These are phyloP conservation scores for Aphanomyces stellatus DNA, from an alignment of 352 stramenopile species.

Conservation along the genomic window DNA sequence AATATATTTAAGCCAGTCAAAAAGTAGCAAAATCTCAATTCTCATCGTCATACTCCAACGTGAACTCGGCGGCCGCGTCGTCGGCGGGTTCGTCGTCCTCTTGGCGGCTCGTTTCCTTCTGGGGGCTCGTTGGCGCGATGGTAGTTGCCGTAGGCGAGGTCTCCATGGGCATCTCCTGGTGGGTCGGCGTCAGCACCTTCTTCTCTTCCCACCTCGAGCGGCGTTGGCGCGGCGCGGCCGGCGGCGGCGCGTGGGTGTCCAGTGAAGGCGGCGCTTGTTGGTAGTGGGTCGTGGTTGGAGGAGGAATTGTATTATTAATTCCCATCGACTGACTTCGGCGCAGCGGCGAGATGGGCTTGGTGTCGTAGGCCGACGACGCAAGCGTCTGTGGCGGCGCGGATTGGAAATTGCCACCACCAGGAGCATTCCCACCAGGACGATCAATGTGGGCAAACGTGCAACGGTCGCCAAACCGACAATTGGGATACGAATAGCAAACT, in stretches of 20 bases:
- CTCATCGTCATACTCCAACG: constrained; percentile 16
- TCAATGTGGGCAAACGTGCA: constrained; percentile 84
- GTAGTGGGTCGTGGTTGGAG: not conserved
- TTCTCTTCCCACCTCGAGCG: constrained; percentile 6
- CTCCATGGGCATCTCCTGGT: too few species aligned
- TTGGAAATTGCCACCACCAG: not conserved
- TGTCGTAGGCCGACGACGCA: too few species aligned
- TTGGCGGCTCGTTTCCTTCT: not conserved
- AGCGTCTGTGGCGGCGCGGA: not conserved
- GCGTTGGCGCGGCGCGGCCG: too few species aligned
- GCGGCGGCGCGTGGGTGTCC: too few species aligned
- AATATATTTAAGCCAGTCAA: too few species aligned
- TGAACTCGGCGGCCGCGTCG: constrained; percentile 9
- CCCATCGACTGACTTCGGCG: too few species aligned
- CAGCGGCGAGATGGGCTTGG: too few species aligned
- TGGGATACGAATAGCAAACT: constrained; percentile 70
- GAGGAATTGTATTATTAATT: not conserved
- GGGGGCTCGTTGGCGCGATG: not conserved
- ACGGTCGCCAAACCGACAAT: constrained; percentile 71
- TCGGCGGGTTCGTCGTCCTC: not conserved
- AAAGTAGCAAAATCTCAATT: constrained; percentile 48
- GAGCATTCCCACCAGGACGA: constrained; percentile 27
- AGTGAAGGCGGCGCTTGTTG: not conserved
- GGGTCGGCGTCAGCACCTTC: too few species aligned
- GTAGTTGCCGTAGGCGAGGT: too few species aligned